Conservation (phyloP, 2,329 filamentous ascomycete species). For the Dothideomycetes sp. region DNA sequence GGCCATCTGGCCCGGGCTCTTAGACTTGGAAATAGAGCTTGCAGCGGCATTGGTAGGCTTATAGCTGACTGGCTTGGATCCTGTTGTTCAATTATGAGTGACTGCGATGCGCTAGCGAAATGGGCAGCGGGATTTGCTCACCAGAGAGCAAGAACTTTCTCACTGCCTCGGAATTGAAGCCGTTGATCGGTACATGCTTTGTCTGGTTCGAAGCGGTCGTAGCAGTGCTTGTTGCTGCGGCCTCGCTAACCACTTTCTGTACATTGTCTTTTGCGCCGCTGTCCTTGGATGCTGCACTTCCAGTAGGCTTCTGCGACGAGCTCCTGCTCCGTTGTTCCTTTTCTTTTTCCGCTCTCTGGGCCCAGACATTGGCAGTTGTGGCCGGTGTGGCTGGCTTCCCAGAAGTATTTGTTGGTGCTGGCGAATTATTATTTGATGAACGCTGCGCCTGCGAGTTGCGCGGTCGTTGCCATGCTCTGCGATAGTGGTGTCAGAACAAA, state of each 20-base stretch:
- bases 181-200: conserved; percentile 18
- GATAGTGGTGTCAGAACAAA: neutral
- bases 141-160: conserved; percentile 29
- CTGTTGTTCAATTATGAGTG: no score
- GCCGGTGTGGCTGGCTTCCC: neutral
- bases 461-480: neutral
- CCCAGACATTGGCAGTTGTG: conserved; percentile 6
- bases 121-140: neutral
- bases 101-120: no score
- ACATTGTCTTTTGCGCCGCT: neutral
- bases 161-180: conserved; percentile 34
- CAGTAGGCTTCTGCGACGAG: neutral
- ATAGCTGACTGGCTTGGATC: no score
- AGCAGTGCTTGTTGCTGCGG: conserved; percentile 3
- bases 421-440: conserved; percentile 6
- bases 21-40: no score
- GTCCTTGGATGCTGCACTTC: neutral
- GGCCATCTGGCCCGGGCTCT: conserved; percentile 27
- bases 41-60: no score
- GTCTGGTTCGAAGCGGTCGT: conserved; percentile 13
- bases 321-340: neutral
- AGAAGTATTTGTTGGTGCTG: neutral
- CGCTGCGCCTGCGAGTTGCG: neutral
- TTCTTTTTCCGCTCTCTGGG: neutral
- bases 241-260: conserved; percentile 1